Evolutionary conservation across 2,329 filamentous ascomycete species (phyloP).

Genomic region (Penicillium sclerotigenum): DNA sequence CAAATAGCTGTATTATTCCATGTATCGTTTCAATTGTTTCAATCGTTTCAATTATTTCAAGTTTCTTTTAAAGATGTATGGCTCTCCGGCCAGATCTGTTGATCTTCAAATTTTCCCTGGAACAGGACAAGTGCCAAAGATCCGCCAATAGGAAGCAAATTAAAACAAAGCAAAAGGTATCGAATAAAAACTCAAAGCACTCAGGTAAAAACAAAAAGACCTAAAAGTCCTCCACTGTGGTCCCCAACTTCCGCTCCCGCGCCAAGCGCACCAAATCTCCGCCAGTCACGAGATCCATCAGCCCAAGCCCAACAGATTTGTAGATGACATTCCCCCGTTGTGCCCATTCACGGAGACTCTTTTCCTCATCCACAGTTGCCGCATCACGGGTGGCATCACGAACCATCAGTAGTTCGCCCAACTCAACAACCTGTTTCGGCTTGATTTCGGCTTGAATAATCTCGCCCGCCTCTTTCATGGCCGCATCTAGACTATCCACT

Average conservation of each 20-base stretch:
- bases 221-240: constrained; percentile 44
- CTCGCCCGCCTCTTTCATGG: constrained; percentile 80
- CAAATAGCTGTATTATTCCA: not conserved
- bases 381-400: constrained; percentile 49
- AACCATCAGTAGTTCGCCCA: constrained; percentile 75
- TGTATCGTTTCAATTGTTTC: no score
- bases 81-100: constrained; percentile 4
- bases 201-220: no score
- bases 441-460: constrained; percentile 72
- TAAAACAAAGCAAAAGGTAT: constrained; percentile 12
- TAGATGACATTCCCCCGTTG: constrained; percentile 64
- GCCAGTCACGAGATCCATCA: constrained; percentile 67
- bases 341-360: constrained; percentile 57
- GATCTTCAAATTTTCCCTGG: constrained; percentile 3
- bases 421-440: constrained; percentile 75
- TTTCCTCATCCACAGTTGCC: constrained; percentile 35
- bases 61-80: not conserved
- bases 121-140: not conserved
- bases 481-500: constrained; percentile 70
- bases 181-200: no score
- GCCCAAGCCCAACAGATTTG: constrained; percentile 65
- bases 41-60: not conserved
- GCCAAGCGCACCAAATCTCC: constrained; percentile 57
- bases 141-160: not conserved
- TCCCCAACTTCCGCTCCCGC: constrained; percentile 55